Base-by-base conservation (phyloP, 2,329 filamentous ascomycete genomes). In the Aspergillus phoenicis region DNA sequence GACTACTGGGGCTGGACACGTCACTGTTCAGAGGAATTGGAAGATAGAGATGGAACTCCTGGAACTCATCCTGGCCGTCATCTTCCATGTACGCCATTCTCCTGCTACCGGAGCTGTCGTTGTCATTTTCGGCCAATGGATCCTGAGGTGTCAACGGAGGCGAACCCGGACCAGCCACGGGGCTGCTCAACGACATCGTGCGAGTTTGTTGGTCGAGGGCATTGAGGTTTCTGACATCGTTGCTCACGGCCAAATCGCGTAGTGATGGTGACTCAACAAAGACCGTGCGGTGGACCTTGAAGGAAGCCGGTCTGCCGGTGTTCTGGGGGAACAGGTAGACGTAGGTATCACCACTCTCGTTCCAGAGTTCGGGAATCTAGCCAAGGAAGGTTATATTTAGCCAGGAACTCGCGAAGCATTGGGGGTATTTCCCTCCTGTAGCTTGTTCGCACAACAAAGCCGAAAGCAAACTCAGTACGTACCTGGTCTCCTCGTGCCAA, bases 241-340 rank as follows among this genome's bases (percentile, higher is more conserved):
- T 69, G 10, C 85, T 84, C 64, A 84, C 83, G 0, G 84, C 84
- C 49, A 87, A 75, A 52, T 80, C 81, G 3, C 82, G 86, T 65
- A 88, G 77, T 41, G 80, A 77, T 2, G 80, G 79, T 5, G 86
- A 88, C 30, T 85, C 82, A 28, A 82, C 80, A 65, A 88, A 85
- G 28, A 85, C 77, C 4, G 83, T 78, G 3, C 85, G 87, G 68
- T 87, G 81, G 58, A 89, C 76, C 61, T 83, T 84, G 78, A 89
- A 88, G 2, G 85, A 87, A 8, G 87, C 79, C 5, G 84, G 80
- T 68, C 82, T 82, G 57, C 81, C 81, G 20, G 84, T 83, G 15
- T 77, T 82, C 45, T 82, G 79, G 1, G 86, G 85, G 67, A 86
- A 88, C 13, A 89, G 78, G 67, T 88, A 85, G n/a, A 89, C 80